A percentile compares a stretch with the other conserved stretches of the same genome.
Evolutionary conservation across 2,329 filamentous ascomycete species (phyloP).

Genomic region (Grosmannia huntii): DNA sequence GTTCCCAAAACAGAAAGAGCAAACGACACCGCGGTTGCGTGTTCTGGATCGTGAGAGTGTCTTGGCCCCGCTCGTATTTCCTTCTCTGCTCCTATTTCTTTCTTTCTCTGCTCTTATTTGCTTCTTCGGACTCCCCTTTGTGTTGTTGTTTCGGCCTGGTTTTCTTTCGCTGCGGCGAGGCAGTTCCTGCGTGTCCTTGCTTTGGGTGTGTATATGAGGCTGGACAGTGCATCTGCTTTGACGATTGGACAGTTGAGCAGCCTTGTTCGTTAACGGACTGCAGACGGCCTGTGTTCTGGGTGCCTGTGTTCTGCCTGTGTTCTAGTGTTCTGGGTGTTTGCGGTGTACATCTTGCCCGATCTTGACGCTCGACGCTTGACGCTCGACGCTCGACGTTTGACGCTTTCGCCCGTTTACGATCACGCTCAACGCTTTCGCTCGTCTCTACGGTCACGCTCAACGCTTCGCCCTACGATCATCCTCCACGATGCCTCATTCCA

Average conservation of each 20-base stretch:
- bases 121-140: background rate
- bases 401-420: too few relatives aligned
- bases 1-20: slow-evolving; percentile 2
- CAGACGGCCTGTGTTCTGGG: too few relatives aligned
- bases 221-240: background rate
- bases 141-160: background rate
- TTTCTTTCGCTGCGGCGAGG: too few relatives aligned
- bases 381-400: too few relatives aligned
- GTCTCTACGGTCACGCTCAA: too few relatives aligned
- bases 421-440: too few relatives aligned
- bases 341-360: too few relatives aligned
- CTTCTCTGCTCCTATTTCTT: background rate
- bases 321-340: too few relatives aligned
- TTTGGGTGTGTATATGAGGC: background rate
- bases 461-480: background rate
- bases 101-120: background rate
- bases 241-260: background rate
- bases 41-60: background rate
- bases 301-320: too few relatives aligned
- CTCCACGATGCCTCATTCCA: slow-evolving; percentile 7
- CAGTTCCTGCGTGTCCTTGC: background rate
- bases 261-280: too few relatives aligned
- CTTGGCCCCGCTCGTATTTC: background rate
- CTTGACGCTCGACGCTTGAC: too few relatives aligned
- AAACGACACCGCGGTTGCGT: background rate